Base-by-base conservation (phyloP, 108 stramenopile genomes). In the Mediolabrus comicus region DNA sequence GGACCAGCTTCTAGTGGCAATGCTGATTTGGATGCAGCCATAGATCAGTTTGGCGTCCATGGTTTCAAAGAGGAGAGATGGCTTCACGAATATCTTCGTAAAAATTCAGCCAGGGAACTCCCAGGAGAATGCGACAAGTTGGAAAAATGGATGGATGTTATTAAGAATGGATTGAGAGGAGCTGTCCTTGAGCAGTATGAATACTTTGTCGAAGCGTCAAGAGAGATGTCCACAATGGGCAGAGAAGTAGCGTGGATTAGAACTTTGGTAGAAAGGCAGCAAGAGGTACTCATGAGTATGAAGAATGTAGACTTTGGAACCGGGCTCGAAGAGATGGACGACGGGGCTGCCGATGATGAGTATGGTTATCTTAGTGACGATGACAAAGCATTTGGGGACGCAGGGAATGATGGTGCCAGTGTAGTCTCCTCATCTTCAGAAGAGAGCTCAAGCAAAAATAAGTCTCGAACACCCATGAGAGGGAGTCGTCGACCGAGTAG, bases 221-320 rank as follows among this genome's bases (percentile, higher is more conserved):
- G 82, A 52, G 89, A 94, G 85, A 94, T 94, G 92, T 89, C 92
- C 10, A 89, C 76, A 16, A 94, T 94, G 92, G 92, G 92, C 30
- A 57, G 84, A 58, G 92, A 94, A 62, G 87, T 94, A 26, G 82
- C 84, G 8, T 74, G 83, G 26, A 54, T 94, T 14, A 84, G 86
- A 58, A 77, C 71, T 0, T 68, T 87, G 65, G 87, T 94, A 11
- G 88, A 91, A 65, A 76, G 79, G 34, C 92, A 94, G 72, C 74
- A 83, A 41, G 92, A 91, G 46, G 83, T 81, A 0, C 73, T 94
- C 25, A 86, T 86, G 65, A 85, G 84, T 72, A 94, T 94, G 92
- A 90, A 88, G 64, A 86, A 86, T 43, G 91, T 94, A 59, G 88
- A 94, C 63, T 94, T 94, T 82, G 64, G 79, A 13, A 68, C 53